phyloP scores from a whole-genome alignment of 2,329 filamentous ascomycete species.

The Ophiocordyceps robertsii region DNA sequence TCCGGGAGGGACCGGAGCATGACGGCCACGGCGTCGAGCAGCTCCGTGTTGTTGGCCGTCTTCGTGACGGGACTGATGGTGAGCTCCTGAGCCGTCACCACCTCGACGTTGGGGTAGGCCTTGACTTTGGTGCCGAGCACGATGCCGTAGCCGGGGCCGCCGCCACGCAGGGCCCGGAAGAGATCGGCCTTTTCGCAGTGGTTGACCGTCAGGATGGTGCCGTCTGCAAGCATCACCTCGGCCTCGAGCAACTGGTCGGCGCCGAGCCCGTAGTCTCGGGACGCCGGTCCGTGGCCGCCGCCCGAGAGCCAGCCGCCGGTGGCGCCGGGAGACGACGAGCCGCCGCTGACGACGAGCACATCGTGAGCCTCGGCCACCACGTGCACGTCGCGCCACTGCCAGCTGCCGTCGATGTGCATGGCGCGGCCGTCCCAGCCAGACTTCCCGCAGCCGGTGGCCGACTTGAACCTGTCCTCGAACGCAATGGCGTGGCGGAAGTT shows the following conservation, averaged over 20 bases:
- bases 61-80: conserved; percentile 8
- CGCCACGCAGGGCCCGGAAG: conserved; percentile 23
- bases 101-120: conserved; percentile 13
- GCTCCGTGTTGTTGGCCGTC: conserved; percentile 11
- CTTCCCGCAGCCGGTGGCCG: conserved; percentile 9
- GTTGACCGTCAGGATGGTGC: conserved; percentile 18
- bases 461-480: conserved; percentile 11
- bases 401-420: conserved; percentile 20
- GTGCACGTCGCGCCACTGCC: conserved; percentile 20
- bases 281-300: conserved; percentile 25
- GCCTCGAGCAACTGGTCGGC: conserved; percentile 30
- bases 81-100: conserved; percentile 7
- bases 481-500: conserved; percentile 17
- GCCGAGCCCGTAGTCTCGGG: conserved; percentile 25
- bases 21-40: conserved; percentile 12
- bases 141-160: conserved; percentile 18
- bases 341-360: conserved; percentile 21
- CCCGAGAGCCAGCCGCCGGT: conserved; percentile 25
- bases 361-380: conserved; percentile 13
- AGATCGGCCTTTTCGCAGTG: conserved; percentile 19
- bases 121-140: conserved; percentile 22
- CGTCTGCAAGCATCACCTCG: conserved; percentile 24
- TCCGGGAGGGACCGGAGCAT: conserved; percentile 16
- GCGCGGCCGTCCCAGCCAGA: conserved; percentile 18
- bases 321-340: conserved; percentile 11